These are phyloP conservation scores for Monosporascus sp. DNA, from an alignment of 2,329 filamentous ascomycete genomes.

Conservation along the genomic window DNA sequence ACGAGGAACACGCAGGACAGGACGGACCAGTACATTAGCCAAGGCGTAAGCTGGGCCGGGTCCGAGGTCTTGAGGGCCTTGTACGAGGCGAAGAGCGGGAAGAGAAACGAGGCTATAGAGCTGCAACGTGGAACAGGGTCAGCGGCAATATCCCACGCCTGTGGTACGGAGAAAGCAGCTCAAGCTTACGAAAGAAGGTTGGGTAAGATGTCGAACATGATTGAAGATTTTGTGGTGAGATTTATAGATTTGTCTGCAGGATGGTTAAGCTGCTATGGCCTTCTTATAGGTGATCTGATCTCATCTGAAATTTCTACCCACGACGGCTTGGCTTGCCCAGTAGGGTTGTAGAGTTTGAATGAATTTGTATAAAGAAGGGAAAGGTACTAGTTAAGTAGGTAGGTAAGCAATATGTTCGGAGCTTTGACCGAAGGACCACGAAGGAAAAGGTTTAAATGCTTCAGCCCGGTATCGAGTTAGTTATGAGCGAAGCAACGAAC, in stretches of 20 bases:
- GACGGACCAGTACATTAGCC: conserved; percentile 99
- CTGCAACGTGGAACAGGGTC: conserved; percentile 39
- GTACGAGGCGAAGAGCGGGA: conserved; percentile 95
- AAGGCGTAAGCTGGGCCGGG: conserved; percentile 85
- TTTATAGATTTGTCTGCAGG: not conserved
- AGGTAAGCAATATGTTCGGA: not conserved
- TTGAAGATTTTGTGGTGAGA: conserved; percentile 2
- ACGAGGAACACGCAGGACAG: conserved; percentile 73
- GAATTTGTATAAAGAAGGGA: not conserved
- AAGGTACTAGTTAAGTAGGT: not conserved
- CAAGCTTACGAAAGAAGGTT: conserved; percentile 62
- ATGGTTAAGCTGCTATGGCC: too few species aligned
- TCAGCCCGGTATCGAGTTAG: not conserved
- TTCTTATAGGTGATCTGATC: too few species aligned
- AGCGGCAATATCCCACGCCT: not conserved
- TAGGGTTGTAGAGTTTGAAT: not conserved
- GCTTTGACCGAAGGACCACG: not conserved
- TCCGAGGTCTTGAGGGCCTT: conserved; percentile 93
- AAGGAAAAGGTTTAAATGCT: not conserved
- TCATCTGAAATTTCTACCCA: too few species aligned
- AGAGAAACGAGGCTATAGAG: conserved; percentile 81
- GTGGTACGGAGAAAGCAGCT: not conserved
- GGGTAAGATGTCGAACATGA: conserved; percentile 61
- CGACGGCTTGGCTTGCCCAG: too few species aligned
- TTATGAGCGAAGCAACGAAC: too few species aligned